Percentiles rank a stretch among this genome's conserved stretches.
Conservation (phyloP, 495 filamentous ascomycete genomes). For the Penicillium samsonianum region DNA sequence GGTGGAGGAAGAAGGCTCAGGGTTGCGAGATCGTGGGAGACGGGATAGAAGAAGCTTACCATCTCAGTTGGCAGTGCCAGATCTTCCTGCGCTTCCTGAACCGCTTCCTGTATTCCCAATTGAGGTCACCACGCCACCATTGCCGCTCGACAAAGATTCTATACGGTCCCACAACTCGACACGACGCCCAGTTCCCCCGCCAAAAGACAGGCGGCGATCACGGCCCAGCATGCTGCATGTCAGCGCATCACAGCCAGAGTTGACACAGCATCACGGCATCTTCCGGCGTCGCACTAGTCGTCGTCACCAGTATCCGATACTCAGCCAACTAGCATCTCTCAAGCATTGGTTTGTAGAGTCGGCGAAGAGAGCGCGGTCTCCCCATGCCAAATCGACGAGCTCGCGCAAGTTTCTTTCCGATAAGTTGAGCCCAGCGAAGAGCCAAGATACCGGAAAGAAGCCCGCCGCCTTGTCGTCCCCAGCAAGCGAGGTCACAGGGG, state of each 20-base stretch:
- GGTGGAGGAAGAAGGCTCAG: conserved; percentile 67
- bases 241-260: conserved; percentile 69
- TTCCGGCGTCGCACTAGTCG: conserved; percentile 55
- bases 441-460: conserved; percentile 41
- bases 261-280: conserved; percentile 56
- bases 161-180: conserved; percentile 70
- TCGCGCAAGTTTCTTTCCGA: conserved; percentile 46
- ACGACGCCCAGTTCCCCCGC: conserved; percentile 75
- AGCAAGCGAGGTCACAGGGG: conserved; percentile 21
- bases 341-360: conserved; percentile 87
- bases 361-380: conserved; percentile 72
- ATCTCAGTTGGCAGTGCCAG: conserved; percentile 55
- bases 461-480: conserved; percentile 21
- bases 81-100: conserved; percentile 75
- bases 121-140: conserved; percentile 50
- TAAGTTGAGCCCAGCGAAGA: conserved; percentile 46
- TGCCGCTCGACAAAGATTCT: conserved; percentile 77
- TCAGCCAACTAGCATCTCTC: conserved; percentile 78
- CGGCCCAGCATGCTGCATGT: conserved; percentile 79
- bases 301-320: conserved; percentile 68
- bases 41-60: conserved; percentile 59
- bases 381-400: conserved; percentile 42
- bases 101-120: conserved; percentile 41
- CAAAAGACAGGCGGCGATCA: conserved; percentile 76
- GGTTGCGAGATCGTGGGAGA: conserved; percentile 48